Evolutionary conservation across 164 flowering plant species (phyloP).

Genomic region (Vitis labrusca): DNA sequence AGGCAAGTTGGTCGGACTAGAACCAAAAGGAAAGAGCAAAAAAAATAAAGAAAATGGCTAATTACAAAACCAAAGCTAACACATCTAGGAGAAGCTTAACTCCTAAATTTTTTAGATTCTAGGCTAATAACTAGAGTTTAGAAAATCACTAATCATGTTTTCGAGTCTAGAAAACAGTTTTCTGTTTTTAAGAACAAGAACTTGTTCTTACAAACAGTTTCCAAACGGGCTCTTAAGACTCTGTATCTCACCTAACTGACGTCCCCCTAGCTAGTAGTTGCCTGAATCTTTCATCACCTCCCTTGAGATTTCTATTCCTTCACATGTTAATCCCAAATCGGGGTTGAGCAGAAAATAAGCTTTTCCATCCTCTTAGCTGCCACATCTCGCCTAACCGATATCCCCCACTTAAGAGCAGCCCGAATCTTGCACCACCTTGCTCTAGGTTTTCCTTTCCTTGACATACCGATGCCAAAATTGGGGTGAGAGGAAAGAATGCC

Average conservation of each 20-base stretch:
- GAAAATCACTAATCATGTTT: too few species aligned
- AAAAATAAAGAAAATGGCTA: not conserved
- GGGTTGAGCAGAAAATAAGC: not conserved
- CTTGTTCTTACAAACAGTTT: too few species aligned
- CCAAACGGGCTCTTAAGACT: too few species aligned
- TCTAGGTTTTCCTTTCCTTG: slow-evolving; percentile 23
- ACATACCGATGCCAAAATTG: slow-evolving; percentile 15
- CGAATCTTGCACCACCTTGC: slow-evolving; percentile 55
- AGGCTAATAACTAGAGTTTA: not conserved
- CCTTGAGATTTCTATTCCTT: too few species aligned
- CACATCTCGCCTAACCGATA: slow-evolving; percentile 23
- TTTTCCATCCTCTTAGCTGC: slow-evolving; percentile 41
- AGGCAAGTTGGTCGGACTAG: too few species aligned
- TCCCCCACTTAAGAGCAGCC: slow-evolving; percentile 48
- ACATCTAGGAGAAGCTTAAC: not conserved
- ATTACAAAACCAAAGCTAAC: not conserved
- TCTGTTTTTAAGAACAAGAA: too few species aligned
- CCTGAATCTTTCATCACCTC: too few species aligned
- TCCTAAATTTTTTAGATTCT: not conserved
- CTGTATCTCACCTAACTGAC: too few species aligned
- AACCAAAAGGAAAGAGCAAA: not conserved
- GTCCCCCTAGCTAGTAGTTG: too few species aligned
- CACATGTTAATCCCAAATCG: too few species aligned
- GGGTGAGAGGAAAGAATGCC: slow-evolving; percentile 15
- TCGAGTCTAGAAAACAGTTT: too few species aligned